Evolutionary conservation across 805 yeast genomes (phyloP).

Genomic region (Lipomyces spencermartinsiae): DNA sequence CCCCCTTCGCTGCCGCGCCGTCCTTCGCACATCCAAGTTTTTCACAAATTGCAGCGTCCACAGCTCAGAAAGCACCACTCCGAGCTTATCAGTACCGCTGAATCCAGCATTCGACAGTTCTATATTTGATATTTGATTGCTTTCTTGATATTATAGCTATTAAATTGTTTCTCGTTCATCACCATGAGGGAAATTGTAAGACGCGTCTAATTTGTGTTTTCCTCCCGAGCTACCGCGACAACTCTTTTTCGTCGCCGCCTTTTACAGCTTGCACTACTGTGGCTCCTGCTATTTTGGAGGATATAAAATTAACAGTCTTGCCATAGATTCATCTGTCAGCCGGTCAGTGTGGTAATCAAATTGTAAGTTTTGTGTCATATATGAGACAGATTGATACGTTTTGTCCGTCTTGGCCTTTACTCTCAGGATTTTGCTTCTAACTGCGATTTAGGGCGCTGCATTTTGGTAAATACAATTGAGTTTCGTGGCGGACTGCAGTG

Average conservation of each 20-base stretch:
- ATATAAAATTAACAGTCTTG: slow-evolving; percentile 10
- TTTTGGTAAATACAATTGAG: slow-evolving; percentile 30
- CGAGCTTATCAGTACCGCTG: not conserved
- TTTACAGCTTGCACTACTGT: slow-evolving; percentile 8
- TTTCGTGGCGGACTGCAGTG: not conserved
- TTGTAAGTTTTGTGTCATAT: slow-evolving; percentile 54
- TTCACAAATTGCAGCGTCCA: not conserved
- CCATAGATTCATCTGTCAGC: slow-evolving; percentile 84
- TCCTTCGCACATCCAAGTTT: not conserved
- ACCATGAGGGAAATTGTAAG: slow-evolving; percentile 38
- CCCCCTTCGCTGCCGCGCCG: slow-evolving; percentile 31
- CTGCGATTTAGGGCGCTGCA: slow-evolving; percentile 37
- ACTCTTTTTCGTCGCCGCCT: not conserved
- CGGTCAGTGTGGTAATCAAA: slow-evolving; percentile 97
- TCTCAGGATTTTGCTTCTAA: slow-evolving; percentile 6
- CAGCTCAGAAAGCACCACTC: slow-evolving; percentile 5
- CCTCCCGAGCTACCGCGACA: not conserved
- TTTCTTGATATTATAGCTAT: not conserved
- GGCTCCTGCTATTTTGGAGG: not conserved
- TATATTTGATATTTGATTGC: slow-evolving; percentile 2
- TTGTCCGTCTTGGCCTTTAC: not conserved
- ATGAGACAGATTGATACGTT: not conserved
- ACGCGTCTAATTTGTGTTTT: slow-evolving; percentile 27
- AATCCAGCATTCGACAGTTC: slow-evolving; percentile 2
- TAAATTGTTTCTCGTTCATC: not conserved